Evolutionary conservation across 2,329 filamentous ascomycete species (phyloP).

Genomic region (Fusarium bulbicola): DNA sequence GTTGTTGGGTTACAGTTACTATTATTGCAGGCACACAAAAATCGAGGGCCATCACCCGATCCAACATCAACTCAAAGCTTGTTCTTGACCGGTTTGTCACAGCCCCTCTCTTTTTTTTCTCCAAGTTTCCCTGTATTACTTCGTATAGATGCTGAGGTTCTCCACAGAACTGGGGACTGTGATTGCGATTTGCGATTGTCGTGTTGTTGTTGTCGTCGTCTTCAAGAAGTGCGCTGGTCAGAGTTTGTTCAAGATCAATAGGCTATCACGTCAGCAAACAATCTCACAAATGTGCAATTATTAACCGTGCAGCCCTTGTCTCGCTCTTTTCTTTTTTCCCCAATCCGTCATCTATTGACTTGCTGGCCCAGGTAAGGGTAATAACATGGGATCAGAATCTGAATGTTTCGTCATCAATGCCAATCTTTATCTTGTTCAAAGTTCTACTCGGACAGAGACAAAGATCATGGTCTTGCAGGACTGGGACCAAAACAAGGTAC

Average conservation of each 20-base stretch:
- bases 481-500: conserved; percentile 6
- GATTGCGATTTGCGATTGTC: not conserved
- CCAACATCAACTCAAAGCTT: conserved; percentile 26
- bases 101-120: conserved; percentile 11
- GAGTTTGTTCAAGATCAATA: no score
- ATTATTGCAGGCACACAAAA: conserved; percentile 17
- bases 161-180: conserved; percentile 24
- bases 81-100: conserved; percentile 27
- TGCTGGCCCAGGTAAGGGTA: not conserved
- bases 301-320: not conserved
- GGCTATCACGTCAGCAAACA: not conserved
- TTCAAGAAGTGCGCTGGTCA: no score
- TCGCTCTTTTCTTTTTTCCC: not conserved
- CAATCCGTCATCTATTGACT: not conserved
- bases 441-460: not conserved
- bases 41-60: conserved; percentile 23
- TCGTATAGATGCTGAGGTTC: conserved; percentile 28
- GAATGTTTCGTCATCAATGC: conserved; percentile 13
- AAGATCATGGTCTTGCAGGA: not conserved
- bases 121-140: conserved; percentile 19
- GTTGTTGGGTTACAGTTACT: conserved; percentile 18
- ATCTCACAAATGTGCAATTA: not conserved
- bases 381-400: not conserved
- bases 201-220: not conserved
- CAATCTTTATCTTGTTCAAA: conserved; percentile 17